A percentile compares a stretch with the other conserved stretches of the same genome.
Evolutionary conservation across 345 rosid species (phyloP).

Genomic region (Citrus mangshanensis): DNA sequence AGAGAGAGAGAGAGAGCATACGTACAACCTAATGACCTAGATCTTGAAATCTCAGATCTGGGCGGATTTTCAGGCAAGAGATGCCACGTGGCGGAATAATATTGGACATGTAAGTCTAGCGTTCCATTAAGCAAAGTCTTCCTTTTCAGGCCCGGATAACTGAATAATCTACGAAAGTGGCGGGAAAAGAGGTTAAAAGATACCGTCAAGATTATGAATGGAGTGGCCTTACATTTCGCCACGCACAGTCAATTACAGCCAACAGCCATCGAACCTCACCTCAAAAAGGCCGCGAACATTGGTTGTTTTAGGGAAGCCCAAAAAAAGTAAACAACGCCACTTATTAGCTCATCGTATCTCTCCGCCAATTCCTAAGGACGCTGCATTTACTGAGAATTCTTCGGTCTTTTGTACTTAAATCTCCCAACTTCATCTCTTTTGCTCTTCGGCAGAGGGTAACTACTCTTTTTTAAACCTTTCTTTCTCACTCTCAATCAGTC

Average conservation of each 20-base stretch:
- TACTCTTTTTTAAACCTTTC: background rate
- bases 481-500: background rate
- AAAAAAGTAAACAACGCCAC: background rate
- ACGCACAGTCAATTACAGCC: background rate
- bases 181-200: slow-evolving; percentile 11
- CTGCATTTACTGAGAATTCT: slow-evolving; percentile 12
- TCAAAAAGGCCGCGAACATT: background rate
- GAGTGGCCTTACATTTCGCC: slow-evolving; percentile 21
- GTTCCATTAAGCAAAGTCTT: background rate
- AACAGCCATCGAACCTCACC: background rate
- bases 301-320: background rate
- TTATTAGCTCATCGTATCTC: slow-evolving; percentile 5
- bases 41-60: too few relatives aligned
- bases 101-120: background rate
- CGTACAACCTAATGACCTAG: too few relatives aligned
- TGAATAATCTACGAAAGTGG: background rate
- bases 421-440: slow-evolving; percentile 17
- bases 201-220: slow-evolving; percentile 2
- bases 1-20: too few relatives aligned
- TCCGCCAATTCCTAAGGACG: slow-evolving; percentile 19
- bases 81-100: background rate
- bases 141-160: background rate
- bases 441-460: slow-evolving; percentile 49
- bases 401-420: slow-evolving; percentile 23
- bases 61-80: background rate